These are phyloP conservation scores for Xylaria telfairii DNA, from an alignment of 495 filamentous ascomycete genomes.

Conservation along the genomic window DNA sequence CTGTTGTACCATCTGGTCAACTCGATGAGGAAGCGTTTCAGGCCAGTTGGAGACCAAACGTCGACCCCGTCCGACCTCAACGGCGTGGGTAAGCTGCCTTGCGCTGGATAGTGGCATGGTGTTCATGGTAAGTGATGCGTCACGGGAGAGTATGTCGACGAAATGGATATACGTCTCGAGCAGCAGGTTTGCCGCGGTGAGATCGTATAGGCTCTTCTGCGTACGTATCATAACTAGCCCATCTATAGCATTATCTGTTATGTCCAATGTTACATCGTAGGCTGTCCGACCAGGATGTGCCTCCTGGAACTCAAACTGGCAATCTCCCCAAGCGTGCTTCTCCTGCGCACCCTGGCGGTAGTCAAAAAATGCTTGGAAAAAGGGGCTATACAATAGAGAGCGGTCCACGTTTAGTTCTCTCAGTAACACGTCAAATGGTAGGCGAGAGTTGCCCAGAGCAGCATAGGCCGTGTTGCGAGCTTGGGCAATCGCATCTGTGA, in stretches of 20 bases:
- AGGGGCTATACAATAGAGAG: slow-evolving; percentile 21
- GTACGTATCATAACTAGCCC: slow-evolving; percentile 15
- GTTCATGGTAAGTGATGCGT: not conserved
- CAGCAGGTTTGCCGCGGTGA: slow-evolving; percentile 19
- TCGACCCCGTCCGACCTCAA: not conserved
- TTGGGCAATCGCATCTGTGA: slow-evolving; percentile 22
- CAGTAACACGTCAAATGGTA: slow-evolving; percentile 43
- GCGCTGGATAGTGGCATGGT: not conserved
- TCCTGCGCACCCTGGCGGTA: slow-evolving; percentile 18
- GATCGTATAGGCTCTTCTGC: slow-evolving; percentile 30
- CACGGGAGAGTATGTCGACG: not conserved
- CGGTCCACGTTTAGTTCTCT: slow-evolving; percentile 33
- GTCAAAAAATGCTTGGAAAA: slow-evolving; percentile 35
- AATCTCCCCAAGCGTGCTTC: slow-evolving; percentile 5
- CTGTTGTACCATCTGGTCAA: slow-evolving; percentile 31
- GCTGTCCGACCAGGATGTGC: not conserved
- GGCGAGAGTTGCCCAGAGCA: slow-evolving; percentile 34
- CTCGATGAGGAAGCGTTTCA: slow-evolving; percentile 35
- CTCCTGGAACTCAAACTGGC: slow-evolving; percentile 13
- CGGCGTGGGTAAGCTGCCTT: not conserved
- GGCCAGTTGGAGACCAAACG: slow-evolving; percentile 26
- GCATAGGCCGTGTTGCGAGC: slow-evolving; percentile 23
- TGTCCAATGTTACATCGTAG: slow-evolving; percentile 18
- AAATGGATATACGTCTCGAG: not conserved
- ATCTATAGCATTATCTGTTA: not conserved